These are phyloP conservation scores for Barnettozyma sucrosica DNA, from an alignment of 805 yeast genomes.

Conservation along the genomic window DNA sequence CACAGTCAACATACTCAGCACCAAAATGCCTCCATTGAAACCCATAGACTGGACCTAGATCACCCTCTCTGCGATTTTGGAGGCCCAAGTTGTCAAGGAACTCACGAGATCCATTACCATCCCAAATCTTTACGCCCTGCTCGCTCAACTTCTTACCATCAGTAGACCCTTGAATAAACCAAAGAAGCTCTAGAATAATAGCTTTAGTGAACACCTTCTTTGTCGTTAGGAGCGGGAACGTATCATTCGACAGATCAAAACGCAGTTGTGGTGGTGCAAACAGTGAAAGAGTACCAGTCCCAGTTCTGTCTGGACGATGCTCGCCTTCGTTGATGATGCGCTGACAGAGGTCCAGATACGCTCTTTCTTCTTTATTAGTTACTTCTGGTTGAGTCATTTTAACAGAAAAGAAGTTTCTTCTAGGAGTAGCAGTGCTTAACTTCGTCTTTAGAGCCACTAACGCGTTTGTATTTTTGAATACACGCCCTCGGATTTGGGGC, in stretches of 20 bases:
- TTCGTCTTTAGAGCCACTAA: not conserved
- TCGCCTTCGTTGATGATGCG: conserved; percentile 82
- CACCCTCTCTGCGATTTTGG: conserved; percentile 79
- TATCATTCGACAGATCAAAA: conserved; percentile 64
- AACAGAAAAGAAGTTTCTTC: not conserved
- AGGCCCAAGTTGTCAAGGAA: conserved; percentile 82
- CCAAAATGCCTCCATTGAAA: conserved; percentile 99
- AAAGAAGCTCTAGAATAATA: conserved; percentile 79
- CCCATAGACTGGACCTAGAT: conserved; percentile 97
- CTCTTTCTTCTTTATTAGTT: conserved; percentile 59
- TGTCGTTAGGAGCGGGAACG: conserved; percentile 87
- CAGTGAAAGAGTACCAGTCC: conserved; percentile 87
- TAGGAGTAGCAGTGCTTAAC: not conserved
- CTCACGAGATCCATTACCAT: conserved; percentile 94
- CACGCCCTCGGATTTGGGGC: not conserved
- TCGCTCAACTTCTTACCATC: conserved; percentile 76
- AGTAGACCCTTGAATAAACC: conserved; percentile 91
- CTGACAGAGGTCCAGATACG: conserved; percentile 76
- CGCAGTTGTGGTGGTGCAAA: conserved; percentile 97
- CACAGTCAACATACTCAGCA: conserved; percentile 83
- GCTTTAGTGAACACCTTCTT: conserved; percentile 88
- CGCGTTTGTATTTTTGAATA: not conserved
- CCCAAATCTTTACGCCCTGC: conserved; percentile 96
- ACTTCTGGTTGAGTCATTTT: conserved; percentile 12
- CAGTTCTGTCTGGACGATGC: conserved; percentile 91